Percentiles rank a stretch among this genome's conserved stretches.
phyloP scores from a whole-genome alignment of 2,329 filamentous ascomycete species.

The Nemania serpens region DNA sequence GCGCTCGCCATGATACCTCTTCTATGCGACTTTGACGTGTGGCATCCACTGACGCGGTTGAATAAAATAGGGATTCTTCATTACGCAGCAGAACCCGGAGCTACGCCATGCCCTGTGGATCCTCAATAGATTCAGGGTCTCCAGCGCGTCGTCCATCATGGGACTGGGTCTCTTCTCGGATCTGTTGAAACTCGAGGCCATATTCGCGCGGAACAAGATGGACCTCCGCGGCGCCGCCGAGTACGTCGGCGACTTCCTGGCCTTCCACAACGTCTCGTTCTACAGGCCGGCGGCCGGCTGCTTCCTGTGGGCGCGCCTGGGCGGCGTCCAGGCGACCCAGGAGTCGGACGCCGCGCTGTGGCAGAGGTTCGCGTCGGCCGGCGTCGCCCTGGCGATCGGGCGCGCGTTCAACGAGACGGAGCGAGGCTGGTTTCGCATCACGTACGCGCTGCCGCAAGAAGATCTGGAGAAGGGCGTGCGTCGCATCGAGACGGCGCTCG shows the following conservation, averaged over 20 bases:
- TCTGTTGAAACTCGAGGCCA: constrained; percentile 3
- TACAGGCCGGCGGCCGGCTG: constrained; percentile 15
- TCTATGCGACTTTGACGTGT: too few relatives aligned
- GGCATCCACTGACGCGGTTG: too few relatives aligned
- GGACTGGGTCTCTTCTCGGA: constrained; percentile 14
- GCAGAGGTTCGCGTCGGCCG: constrained; percentile 6
- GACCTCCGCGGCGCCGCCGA: constrained; percentile 11
- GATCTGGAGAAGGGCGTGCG: constrained; percentile 7
- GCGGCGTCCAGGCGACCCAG: constrained; percentile 6
- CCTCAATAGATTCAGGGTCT: constrained; percentile 12
- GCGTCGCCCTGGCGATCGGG: constrained; percentile 15
- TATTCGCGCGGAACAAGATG: constrained; percentile 5
- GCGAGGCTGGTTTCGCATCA: constrained; percentile 17
- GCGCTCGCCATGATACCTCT: too few relatives aligned
- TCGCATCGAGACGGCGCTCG: constrained; percentile 9
- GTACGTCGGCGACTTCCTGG: constrained; percentile 14
- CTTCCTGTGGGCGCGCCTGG: constrained; percentile 18
- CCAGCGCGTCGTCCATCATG: constrained; percentile 14
- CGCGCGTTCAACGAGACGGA: constrained; percentile 10
- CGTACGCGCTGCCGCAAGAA: constrained; percentile 10
- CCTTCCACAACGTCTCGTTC: constrained; percentile 12
- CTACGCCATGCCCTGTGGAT: constrained; percentile 11
- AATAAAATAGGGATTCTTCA: constrained; percentile 15
- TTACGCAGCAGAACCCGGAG: constrained; percentile 13
- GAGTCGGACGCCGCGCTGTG: constrained; percentile 11